Percentiles rank a stretch among this genome's conserved stretches.
phyloP scores from a whole-genome alignment of 2,329 filamentous ascomycete genomes.

The Didymella pomorum region DNA sequence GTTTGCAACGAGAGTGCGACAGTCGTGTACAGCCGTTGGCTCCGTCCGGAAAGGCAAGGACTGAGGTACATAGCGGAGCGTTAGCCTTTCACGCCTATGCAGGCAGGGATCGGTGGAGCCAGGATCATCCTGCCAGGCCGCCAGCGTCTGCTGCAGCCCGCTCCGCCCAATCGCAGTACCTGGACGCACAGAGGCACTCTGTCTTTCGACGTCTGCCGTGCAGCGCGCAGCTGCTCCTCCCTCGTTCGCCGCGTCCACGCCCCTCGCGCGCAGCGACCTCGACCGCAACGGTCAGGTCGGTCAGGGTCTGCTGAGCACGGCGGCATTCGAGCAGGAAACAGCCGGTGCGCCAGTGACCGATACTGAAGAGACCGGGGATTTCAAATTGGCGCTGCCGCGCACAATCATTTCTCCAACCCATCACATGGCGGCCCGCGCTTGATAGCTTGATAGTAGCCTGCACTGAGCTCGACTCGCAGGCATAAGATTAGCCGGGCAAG shows the following conservation, averaged over 20 bases:
- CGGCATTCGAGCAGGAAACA: slow-evolving; percentile 33
- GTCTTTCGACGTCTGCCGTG: slow-evolving; percentile 24
- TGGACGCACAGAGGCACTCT: slow-evolving; percentile 25
- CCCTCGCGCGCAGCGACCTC: slow-evolving; percentile 19
- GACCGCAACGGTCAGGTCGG: slow-evolving; percentile 7
- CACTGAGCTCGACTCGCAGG: neutral
- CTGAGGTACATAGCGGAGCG: slow-evolving; percentile 44
- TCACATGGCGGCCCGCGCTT: slow-evolving; percentile 20
- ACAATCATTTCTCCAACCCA: slow-evolving; percentile 15
- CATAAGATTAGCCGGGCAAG: slow-evolving; percentile 33
- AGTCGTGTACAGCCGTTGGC: slow-evolving; percentile 51
- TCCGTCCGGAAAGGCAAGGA: slow-evolving; percentile 50
- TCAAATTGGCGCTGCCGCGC: slow-evolving; percentile 17
- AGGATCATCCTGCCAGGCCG: slow-evolving; percentile 38
- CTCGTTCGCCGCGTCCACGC: slow-evolving; percentile 24
- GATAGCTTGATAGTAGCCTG: slow-evolving; percentile 11
- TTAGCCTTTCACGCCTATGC: slow-evolving; percentile 39
- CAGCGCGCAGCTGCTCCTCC: slow-evolving; percentile 19
- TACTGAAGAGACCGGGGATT: slow-evolving; percentile 6
- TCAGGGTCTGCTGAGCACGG: slow-evolving; percentile 22
- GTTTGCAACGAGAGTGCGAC: slow-evolving; percentile 54
- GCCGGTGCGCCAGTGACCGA: slow-evolving; percentile 27
- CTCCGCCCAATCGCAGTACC: slow-evolving; percentile 38
- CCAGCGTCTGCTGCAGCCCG: slow-evolving; percentile 31
- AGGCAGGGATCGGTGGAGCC: slow-evolving; percentile 36